These are phyloP conservation scores for Stachybotrys chartarum DNA, from an alignment of 2,329 filamentous ascomycete genomes.

Conservation along the genomic window DNA sequence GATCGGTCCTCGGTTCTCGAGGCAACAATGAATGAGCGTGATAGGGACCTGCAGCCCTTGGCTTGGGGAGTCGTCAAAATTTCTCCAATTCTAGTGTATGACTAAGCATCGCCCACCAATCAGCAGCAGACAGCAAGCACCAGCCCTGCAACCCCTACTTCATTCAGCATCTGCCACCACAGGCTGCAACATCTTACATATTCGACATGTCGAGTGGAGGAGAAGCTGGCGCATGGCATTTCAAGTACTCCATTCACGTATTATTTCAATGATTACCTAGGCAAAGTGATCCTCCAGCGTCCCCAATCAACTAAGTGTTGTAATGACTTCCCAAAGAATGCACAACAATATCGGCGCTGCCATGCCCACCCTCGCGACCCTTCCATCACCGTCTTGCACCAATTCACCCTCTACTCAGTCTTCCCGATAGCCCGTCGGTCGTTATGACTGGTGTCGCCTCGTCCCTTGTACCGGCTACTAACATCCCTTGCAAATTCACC, in stretches of 20 bases:
- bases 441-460: neutral
- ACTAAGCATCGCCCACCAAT: neutral
- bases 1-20: constrained; percentile 5
- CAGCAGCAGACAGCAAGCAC: no score
- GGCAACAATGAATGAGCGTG: constrained; percentile 5
- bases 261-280: neutral
- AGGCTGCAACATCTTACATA: neutral
- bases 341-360: neutral
- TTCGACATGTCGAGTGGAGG: no score
- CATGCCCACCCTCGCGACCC: neutral
- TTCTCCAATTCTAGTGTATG: neutral
- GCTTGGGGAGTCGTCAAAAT: neutral
- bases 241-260: neutral
- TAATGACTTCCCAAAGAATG: neutral
- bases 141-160: neutral
- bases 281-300: neutral
- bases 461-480: neutral
- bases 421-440: neutral
- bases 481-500: neutral
- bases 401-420: neutral
- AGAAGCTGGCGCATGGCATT: neutral
- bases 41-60: no score
- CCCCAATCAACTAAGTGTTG: neutral
- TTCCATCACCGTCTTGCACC: neutral
- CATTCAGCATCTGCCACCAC: neutral